These are phyloP conservation scores for Xylariaceae sp. DNA, from an alignment of 2,329 filamentous ascomycete genomes.

Conservation along the genomic window DNA sequence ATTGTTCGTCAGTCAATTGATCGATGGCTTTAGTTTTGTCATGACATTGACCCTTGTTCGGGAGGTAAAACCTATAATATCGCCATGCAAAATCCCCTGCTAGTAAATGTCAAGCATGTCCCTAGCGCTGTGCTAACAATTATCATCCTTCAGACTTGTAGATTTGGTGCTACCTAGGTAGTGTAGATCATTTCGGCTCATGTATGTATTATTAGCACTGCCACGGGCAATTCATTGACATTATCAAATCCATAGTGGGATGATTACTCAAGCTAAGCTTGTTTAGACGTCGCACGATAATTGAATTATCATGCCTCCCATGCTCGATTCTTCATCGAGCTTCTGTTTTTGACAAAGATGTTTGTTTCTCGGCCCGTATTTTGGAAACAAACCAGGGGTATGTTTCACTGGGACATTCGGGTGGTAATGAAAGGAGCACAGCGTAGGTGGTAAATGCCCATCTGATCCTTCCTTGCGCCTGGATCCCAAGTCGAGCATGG, in stretches of 20 bases:
- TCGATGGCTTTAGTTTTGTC: no score
- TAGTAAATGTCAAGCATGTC: no score
- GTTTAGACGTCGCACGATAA: neutral
- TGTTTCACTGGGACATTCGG: neutral
- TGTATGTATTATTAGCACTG: neutral
- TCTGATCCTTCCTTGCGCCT: neutral
- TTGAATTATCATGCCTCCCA: slow-evolving; percentile 6
- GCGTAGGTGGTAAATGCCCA: neutral
- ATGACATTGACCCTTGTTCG: no score
- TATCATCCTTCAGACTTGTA: no score
- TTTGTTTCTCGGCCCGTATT: slow-evolving; percentile 6
- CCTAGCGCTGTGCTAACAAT: no score
- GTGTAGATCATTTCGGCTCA: neutral
- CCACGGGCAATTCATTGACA: no score
- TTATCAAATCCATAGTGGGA: no score
- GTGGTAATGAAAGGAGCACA: slow-evolving; percentile 12
- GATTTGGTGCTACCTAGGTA: neutral
- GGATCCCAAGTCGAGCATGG: neutral
- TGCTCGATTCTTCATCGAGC: slow-evolving; percentile 12
- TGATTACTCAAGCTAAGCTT: no score
- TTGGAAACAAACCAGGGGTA: slow-evolving; percentile 1
- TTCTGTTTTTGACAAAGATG: slow-evolving; percentile 19
- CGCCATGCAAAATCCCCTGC: no score
- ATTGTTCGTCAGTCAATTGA: no score
- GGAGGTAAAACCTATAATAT: no score